phyloP scores from a whole-genome alignment of 345 rosid species.

The Hevea brasiliensis region DNA sequence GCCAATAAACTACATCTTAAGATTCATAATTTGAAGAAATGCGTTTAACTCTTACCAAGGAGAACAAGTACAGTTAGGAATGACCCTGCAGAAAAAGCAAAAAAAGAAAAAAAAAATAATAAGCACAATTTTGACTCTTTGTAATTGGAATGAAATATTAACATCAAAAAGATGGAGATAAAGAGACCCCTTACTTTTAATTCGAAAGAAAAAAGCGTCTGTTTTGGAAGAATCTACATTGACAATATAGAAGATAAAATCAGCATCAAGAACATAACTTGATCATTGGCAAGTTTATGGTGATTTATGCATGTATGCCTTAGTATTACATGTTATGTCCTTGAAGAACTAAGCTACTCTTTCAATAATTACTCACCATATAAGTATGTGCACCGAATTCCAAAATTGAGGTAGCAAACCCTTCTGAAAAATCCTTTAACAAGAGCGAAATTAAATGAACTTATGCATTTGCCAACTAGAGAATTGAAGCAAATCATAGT shows the following conservation, averaged over 20 bases:
- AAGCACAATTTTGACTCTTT: too few species aligned
- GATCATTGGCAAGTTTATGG: too few species aligned
- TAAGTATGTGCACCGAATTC: background rate
- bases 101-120: background rate
- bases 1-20: too few species aligned
- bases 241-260: background rate
- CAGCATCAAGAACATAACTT: background rate
- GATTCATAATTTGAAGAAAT: background rate
- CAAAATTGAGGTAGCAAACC: background rate
- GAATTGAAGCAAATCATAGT: too few species aligned
- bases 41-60: background rate
- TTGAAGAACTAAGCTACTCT: background rate
- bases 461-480: too few species aligned
- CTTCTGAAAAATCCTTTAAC: background rate
- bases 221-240: background rate
- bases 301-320: too few species aligned
- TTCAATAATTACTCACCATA: background rate
- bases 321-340: too few species aligned
- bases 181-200: background rate
- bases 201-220: background rate
- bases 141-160: background rate
- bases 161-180: background rate
- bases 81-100: background rate
- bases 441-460: background rate
- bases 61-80: background rate